These are phyloP conservation scores for Suhomyces bokatorum DNA, from an alignment of 1,139 yeast species.

Conservation along the genomic window DNA sequence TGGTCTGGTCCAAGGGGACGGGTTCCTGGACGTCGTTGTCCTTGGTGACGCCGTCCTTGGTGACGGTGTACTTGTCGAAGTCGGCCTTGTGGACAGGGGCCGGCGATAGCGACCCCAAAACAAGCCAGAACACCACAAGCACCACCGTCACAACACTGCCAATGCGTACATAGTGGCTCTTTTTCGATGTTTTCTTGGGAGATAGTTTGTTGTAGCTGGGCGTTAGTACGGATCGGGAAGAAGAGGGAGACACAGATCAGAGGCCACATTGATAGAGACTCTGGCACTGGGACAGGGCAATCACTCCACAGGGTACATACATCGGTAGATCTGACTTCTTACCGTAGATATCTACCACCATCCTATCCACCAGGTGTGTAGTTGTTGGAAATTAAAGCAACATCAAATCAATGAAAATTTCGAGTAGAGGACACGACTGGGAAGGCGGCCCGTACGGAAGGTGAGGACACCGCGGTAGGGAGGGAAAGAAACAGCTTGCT, in stretches of 20 bases:
- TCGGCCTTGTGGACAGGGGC: constrained; percentile 12
- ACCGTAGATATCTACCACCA: constrained; percentile 36
- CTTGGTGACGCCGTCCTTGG: constrained; percentile 37
- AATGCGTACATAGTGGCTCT: constrained; percentile 5
- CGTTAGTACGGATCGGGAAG: constrained; percentile 10
- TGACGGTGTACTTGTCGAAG: constrained; percentile 35
- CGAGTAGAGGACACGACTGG: constrained; percentile 8
- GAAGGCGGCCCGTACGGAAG: constrained; percentile 3
- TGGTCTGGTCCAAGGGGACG: constrained; percentile 2
- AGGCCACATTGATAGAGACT: too few relatives aligned
- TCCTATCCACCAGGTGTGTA: constrained; percentile 13
- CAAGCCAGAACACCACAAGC: constrained; percentile 11
- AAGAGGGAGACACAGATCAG: too few relatives aligned
- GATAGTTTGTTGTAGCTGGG: constrained; percentile 15
- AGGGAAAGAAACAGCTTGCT: too few relatives aligned
- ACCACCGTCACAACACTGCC: constrained; percentile 7
- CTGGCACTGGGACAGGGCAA: too few relatives aligned
- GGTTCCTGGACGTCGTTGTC: constrained; percentile 11
- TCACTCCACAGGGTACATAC: constrained; percentile 35
- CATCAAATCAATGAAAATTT: constrained; percentile 5
- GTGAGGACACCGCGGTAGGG: not conserved
- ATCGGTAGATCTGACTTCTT: constrained; percentile 51
- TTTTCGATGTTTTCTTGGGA: constrained; percentile 16
- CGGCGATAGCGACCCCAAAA: not conserved
- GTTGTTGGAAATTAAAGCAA: constrained; percentile 1